phyloP scores from a whole-genome alignment of 257 asterid genomes.

The Oldenlandia corymbosa region DNA sequence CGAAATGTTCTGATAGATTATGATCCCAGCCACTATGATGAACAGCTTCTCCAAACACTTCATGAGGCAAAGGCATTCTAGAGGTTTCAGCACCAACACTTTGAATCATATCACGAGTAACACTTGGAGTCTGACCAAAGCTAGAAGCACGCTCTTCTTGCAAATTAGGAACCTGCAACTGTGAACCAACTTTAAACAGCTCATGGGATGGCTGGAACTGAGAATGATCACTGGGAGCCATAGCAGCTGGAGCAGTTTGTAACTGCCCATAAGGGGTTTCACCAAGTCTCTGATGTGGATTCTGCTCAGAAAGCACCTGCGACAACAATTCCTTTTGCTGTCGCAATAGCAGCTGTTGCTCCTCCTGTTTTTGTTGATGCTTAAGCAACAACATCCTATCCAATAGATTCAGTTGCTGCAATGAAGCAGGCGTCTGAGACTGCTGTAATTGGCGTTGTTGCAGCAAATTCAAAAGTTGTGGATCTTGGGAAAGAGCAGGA shows the following conservation, averaged over 20 bases:
- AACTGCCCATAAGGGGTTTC: constrained; percentile 47
- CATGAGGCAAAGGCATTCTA: constrained; percentile 50
- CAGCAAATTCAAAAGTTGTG: constrained; percentile 63
- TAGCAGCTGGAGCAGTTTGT: constrained; percentile 46
- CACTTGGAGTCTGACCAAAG: constrained; percentile 33
- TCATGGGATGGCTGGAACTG: constrained; percentile 48
- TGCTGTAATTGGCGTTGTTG: constrained; percentile 81
- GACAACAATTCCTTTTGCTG: constrained; percentile 86
- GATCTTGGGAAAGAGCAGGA: constrained; percentile 70
- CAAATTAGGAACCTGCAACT: constrained; percentile 33
- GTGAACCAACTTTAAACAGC: constrained; percentile 42
- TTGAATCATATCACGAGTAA: constrained; percentile 41
- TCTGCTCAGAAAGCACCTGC: constrained; percentile 57
- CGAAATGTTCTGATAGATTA: constrained; percentile 35
- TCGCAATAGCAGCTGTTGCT: constrained; percentile 58
- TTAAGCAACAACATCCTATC: constrained; percentile 65
- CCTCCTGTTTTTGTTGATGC: constrained; percentile 75
- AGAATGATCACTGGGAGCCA: constrained; percentile 42
- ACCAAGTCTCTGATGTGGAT: constrained; percentile 45
- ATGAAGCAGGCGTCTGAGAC: constrained; percentile 54
- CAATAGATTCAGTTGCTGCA: constrained; percentile 57
- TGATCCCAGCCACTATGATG: constrained; percentile 38
- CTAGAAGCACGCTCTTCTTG: constrained; percentile 38
- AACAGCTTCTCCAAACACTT: constrained; percentile 26
- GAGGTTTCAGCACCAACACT: constrained; percentile 39